Evolutionary conservation across 2,329 filamentous ascomycete species (phyloP).

Genomic region (Alternaria triticina): DNA sequence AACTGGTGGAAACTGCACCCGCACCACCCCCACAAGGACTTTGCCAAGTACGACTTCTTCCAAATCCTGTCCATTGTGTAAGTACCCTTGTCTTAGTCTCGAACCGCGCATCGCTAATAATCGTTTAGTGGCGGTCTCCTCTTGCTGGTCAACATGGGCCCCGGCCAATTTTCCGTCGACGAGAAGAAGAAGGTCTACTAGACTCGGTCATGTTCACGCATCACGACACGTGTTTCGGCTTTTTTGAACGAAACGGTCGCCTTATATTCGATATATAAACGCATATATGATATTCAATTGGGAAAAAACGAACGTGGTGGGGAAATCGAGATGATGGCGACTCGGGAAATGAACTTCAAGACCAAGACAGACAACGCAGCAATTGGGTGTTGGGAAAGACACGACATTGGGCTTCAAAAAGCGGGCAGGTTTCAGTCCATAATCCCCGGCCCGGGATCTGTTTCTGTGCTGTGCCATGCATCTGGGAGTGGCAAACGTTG

Average conservation of each 20-base stretch:
- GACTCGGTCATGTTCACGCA: conserved; percentile 52
- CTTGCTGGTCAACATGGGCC: conserved; percentile 97
- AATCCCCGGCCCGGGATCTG: no score
- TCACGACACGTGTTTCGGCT: conserved; percentile 24
- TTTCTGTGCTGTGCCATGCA: neutral
- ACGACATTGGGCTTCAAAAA: neutral
- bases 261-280: conserved; percentile 30
- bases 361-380: neutral
- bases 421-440: neutral
- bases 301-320: conserved; percentile 8
- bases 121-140: conserved; percentile 77
- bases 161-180: conserved; percentile 96
- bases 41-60: conserved; percentile 99
- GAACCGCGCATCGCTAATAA: conserved; percentile 21
- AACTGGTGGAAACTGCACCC: conserved; percentile 99
- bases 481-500: neutral
- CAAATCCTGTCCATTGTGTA: conserved; percentile 98
- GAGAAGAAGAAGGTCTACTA: conserved; percentile 99
- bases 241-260: conserved; percentile 18
- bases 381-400: neutral
- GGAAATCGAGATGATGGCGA: neutral
- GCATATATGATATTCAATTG: conserved; percentile 19
- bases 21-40: conserved; percentile 99
- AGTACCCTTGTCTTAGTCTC: conserved; percentile 40
- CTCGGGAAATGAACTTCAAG: neutral